Evolutionary conservation across 2,329 filamentous ascomycete species (phyloP), one percentile per base, ranked within the genome.

Genomic region (Penicillium frequentans): DNA sequence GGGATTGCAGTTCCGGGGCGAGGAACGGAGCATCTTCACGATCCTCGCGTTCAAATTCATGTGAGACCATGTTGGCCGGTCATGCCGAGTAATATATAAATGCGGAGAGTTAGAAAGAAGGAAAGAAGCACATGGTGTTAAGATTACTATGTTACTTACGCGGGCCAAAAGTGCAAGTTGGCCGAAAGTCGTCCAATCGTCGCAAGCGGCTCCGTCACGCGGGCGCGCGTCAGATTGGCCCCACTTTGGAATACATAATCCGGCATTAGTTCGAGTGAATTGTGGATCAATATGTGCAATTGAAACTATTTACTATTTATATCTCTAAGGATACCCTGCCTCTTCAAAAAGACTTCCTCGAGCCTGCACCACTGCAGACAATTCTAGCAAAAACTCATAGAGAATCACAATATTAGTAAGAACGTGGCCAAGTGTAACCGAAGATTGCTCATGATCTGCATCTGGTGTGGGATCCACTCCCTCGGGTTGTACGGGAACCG

Each of bases 381-480:
- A 73, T 73, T 95, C 90, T 49, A 93, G 81, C 49, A 93, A 75
- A 70, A 95, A 95, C 35, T 90, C 89, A 71, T 95, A 90, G 56
- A 92, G 79, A 50, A 93, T 84, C 56, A 93, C 84, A 42, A 89
- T 85, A 70, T 93, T 95, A 6, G 90, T 93, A 60, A 95, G 77
- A 11, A 93, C 79, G 70, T 93, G 90, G 42, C 88, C 91, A 5
- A 95, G 84, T 8, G 87, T 90, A 8, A 86, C 87, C 10, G 80
- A 81, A 49, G 73, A 75, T 5, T 75, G 70, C 47, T 72, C 71
- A 10, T 68, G 63, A 10, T 59, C 53, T 29, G 57, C 57, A 3
- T 65, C 60, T 43, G 64, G 63, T 16, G 47, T 19, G 3, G 58
- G 61, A 3, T 65, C 60, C 6, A 33, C 46, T 31, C 45, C 50